A percentile compares a stretch with the other conserved stretches of the same genome.
These are phyloP conservation scores for Cladosporium cucumerinum DNA, from an alignment of 2,329 filamentous ascomycete species.

Conservation along the genomic window DNA sequence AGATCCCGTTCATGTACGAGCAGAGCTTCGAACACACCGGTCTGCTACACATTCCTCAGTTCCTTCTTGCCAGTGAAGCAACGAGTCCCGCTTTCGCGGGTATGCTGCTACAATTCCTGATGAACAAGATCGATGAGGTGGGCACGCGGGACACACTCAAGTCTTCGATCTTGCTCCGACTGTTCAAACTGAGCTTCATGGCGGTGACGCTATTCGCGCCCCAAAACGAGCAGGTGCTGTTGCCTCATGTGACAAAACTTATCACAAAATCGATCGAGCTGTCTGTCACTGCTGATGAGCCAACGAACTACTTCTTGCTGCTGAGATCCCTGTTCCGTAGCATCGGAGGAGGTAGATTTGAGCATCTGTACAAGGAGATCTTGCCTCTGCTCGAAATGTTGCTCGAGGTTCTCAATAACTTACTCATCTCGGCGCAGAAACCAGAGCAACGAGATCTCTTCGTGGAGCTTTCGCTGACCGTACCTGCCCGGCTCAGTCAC, in stretches of 20 bases:
- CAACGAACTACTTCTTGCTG: constrained; percentile 97
- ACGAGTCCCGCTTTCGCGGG: constrained; percentile 97
- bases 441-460: constrained; percentile 90
- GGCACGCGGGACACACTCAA: constrained; percentile 88
- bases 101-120: constrained; percentile 95
- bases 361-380: constrained; percentile 97
- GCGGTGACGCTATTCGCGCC: constrained; percentile 92
- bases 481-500: constrained; percentile 90
- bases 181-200: constrained; percentile 99
- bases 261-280: constrained; percentile 96
- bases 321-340: constrained; percentile 90
- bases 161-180: constrained; percentile 83
- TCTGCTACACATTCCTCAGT: constrained; percentile 91
- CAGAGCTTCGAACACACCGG: constrained; percentile 97
- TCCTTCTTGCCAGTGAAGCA: constrained; percentile 96
- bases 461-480: constrained; percentile 93
- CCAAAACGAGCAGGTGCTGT: constrained; percentile 91
- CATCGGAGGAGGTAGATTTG: constrained; percentile 95
- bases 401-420: constrained; percentile 91
- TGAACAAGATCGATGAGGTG: constrained; percentile 94
- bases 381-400: constrained; percentile 95
- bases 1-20: constrained; percentile 93
- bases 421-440: constrained; percentile 85
- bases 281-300: constrained; percentile 91
- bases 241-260: constrained; percentile 95